Base-by-base conservation (phyloP, 805 yeast species). In the Zygoascus flipseniorum region DNA sequence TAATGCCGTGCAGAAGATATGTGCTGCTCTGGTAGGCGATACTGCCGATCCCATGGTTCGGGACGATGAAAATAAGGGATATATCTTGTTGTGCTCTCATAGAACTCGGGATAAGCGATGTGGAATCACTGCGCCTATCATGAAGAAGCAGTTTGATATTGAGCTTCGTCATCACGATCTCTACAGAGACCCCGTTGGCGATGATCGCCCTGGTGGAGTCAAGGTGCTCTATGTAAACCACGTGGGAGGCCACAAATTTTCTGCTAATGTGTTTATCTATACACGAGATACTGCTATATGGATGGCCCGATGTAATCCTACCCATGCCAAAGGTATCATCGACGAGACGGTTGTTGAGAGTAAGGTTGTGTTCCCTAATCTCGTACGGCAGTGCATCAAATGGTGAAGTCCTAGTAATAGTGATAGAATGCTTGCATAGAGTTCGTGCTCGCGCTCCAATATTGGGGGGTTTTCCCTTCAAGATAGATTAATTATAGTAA, bases 191-290 rank as follows among this genome's bases (percentile, higher is more conserved):
- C 66, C 71, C 31, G 84, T 86, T 11, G 97, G 90, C 66, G 52
- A 49, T 28, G 76, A 74, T 48, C 76, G 89, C 52, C 81, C 86
- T 0, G 82, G 76, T 32, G 98, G 97, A 6, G 87, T 85, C 0
- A 71, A 73, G 5, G 88, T 89, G 1, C 73, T 77, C 1, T 89
- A 67, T 60, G 78, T 86, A 31, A 89, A 87, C 63, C 99, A 92
- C 67, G 86, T 92, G 28, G 99, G 99, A 6, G 98, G 98, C 5
- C 99, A 92, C 70, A 93, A 93, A 68, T 93, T 75, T 69, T 89
- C 93, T 1, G 97, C 97, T 1, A 92, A 92, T 66, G 86, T 88
- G 2, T 76, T 89, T 50, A 79, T 92, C 14, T 89, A 89, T 65
- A 70, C 82, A 58, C 31, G 32, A 10, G 95, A 93, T 5, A 86